phyloP scores from a whole-genome alignment of 2,329 filamentous ascomycete species.

The Alternaria triticimaculans region DNA sequence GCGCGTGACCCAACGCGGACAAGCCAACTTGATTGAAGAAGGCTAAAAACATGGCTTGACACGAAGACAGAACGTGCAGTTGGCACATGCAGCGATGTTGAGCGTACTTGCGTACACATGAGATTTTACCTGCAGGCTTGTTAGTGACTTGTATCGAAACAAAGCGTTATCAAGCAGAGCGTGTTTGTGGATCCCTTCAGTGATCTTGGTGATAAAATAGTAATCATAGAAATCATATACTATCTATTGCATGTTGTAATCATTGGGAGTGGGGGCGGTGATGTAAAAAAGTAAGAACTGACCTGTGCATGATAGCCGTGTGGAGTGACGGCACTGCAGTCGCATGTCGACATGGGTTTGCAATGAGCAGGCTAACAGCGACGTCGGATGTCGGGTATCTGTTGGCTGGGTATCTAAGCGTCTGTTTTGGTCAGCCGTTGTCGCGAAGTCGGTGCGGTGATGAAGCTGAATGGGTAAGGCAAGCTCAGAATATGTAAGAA shows the following conservation, averaged over 20 bases:
- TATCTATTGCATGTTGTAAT: conserved; percentile 73
- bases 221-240: conserved; percentile 69
- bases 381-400: not conserved
- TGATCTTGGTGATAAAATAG: conserved; percentile 70
- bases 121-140: conserved; percentile 23
- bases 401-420: not conserved
- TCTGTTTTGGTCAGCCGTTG: conserved; percentile 10
- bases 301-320: conserved; percentile 12
- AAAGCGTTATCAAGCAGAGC: conserved; percentile 17
- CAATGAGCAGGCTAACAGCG: not conserved
- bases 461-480: conserved; percentile 7
- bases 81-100: not conserved
- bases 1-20: not conserved
- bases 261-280: conserved; percentile 58
- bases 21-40: not conserved
- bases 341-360: not conserved
- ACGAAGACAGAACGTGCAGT: not conserved
- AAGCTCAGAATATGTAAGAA: conserved; percentile 99
- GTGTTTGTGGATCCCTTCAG: conserved; percentile 58
- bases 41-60: not conserved
- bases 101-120: not conserved
- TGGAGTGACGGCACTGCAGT: not conserved
- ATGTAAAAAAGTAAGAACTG: conserved; percentile 9
- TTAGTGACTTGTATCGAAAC: conserved; percentile 23
- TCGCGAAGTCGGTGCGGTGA: not conserved